Evolutionary conservation across 441 rosid species (phyloP), one percentile per base, ranked within the genome.

Genomic region (Kokia cookei): DNA sequence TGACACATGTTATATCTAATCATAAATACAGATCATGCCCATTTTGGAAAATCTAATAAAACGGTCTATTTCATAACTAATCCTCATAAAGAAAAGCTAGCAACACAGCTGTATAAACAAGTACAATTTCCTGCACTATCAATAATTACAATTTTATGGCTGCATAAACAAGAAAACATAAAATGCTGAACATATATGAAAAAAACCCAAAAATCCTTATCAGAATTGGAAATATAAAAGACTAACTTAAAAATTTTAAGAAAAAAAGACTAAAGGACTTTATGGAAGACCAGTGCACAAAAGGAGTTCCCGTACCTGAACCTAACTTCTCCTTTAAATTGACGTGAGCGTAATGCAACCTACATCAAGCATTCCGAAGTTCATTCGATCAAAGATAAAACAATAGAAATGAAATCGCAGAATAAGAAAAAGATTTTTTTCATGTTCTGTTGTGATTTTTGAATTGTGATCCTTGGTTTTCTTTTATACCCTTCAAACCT

Each of bases 241-340:
- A 50, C 11, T 15, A 26, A 29, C 51, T 48, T 48, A 15, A 27
- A 1, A 47, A 55, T 32, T 32, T 29, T 32, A 32, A 32, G 37
- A 19, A 40, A 60, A 22, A 55, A 43, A 29, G 54, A 68, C 3
- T 13, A 64, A 37, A 42, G 71, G 77, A 80, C 7, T 22, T 64
- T 27, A 37, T 68, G 53, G 19, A 51, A 69, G 67, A 37, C 12
- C 29, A 54, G 24, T 11, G 51, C 45, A 76, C 17, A 57, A 26
- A 48, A 3, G 64, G 55, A 17, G 51, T 71, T 47, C 73, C 22
- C 82, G 61, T 80, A 94, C 99, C 98, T 91, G 90, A 94, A 88
- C 78, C 83, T 78, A 75, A 89, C 96, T 79, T 93, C 93, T 84
- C 96, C 98, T 62, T 65, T 76, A 76, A 94, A 94, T 81, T 94